These are phyloP conservation scores for Thermomucor indicae-seudaticae DNA, from an alignment of 371 early-diverging fungal genomes.

Conservation along the genomic window DNA sequence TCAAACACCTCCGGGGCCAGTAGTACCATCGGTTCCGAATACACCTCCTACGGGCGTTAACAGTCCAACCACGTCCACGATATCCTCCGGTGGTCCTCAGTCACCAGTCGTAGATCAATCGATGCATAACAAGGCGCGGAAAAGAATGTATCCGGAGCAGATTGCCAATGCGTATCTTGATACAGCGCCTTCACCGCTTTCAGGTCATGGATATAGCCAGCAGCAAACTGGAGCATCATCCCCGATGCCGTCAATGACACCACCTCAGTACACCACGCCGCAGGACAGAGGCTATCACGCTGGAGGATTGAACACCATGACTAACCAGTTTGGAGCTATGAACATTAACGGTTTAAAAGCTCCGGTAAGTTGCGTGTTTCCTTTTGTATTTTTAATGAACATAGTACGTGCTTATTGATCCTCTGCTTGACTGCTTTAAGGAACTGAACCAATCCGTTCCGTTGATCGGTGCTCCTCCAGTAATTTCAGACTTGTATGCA, in stretches of 20 bases:
- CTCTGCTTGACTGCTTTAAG: not conserved
- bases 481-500: conserved; percentile 47
- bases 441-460: conserved; percentile 21
- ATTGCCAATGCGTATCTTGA: conserved; percentile 39
- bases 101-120: conserved; percentile 19
- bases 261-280: conserved; percentile 2
- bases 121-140: conserved; percentile 24
- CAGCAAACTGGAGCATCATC: conserved; percentile 2
- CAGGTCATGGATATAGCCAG: not conserved
- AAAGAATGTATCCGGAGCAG: conserved; percentile 60
- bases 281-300: conserved; percentile 17
- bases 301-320: conserved; percentile 23
- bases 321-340: conserved; percentile 50
- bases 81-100: no score
- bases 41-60: no score
- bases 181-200: conserved; percentile 9
- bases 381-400: not conserved
- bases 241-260: conserved; percentile 13
- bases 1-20: no score
- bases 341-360: conserved; percentile 12
- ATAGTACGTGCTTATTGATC: no score
- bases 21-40: no score
- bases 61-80: no score
- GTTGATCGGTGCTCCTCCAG: conserved; percentile 53
- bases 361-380: conserved; percentile 2